Base-by-base conservation (phyloP, 202 grass and related monocot species). In the Dendrocalamus latiflorus region DNA sequence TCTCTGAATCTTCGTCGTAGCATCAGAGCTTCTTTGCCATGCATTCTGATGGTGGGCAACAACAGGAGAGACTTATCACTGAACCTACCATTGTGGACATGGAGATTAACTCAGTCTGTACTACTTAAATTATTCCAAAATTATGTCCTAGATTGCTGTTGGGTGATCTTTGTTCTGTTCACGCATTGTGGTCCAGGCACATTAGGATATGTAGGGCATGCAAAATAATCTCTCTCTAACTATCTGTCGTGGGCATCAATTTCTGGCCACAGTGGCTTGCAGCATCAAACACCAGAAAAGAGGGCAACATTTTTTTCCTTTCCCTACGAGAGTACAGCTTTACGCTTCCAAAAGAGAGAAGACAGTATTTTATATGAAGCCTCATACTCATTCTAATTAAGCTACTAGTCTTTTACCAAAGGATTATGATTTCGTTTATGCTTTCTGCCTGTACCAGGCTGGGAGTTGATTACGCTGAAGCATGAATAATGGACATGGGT, bases 381-480 rank as follows among this genome's bases (percentile, higher is more conserved):
- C 24, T 51, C 9, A 12, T 20, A 44, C 34, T 50, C 9, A 12
- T 28, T 1, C 61, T 71, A 16, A 47, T 34, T 18, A 45, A 26
- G 49, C 36, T 7, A 3, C 4, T 44, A 41, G 53, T 22, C 39
- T 48, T 48, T 38, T 0, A 22, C 58, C 22, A 3, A 28, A 11
- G 7, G 11, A n/a, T 76, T 53, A n/a, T n/a, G n/a, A n/a, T n/a
- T n/a, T n/a, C n/a, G n/a, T n/a, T n/a, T n/a, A n/a, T 6, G 68
- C 41, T 83, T 87, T 54, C 16, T 11, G 14, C 6, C 65, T 39
- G 64, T 55, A 63, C 28, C 83, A 82, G 83, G 30, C 78, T 86
- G 83, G 33, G 49, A 73, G 22, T 0, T 22, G 14, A 39, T 54
- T 58, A 82, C 77, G 9, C 25, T 80, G 45, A 66, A 56, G 17